Evolutionary conservation across 768 basidiomycete genomes (phyloP), one percentile per base, ranked within the genome.

Genomic region (Podaxis pistillaris): DNA sequence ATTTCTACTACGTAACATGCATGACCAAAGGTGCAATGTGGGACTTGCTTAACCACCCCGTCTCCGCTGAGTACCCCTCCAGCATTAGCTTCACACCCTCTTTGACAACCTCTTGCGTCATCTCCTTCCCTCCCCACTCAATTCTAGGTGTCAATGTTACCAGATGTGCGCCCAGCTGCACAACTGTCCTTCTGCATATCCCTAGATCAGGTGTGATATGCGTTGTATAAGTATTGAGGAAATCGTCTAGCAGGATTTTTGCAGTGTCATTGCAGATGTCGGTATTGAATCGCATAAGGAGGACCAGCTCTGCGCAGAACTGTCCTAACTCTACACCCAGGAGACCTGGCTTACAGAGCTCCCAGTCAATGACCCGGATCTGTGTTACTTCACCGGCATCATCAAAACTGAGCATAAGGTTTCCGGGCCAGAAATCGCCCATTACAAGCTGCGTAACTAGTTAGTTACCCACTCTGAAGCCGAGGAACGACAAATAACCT

Each of bases 351-450:
- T 80, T 88, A 40, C 78, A 72, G 9, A 87, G 52, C 66, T 90
- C 88, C 89, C 89, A 90, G 70, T 90, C 89, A 50, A 89, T 66
- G 38, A 89, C 75, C 46, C 75, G 79, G 9, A 86, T 65, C 11
- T 71, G 76, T 67, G 76, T 73, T 41, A 86, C 66, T 1, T 66
- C 61, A 12, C 75, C 75, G 1, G 72, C 68, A 5, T 68, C 68
- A 53, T 71, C 71, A 11, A 79, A 68, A 11, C 66, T 70, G n/a
- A 88, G 66, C 64, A 88, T 74, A 51, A 90, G 65, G 67, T 90
- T 90, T 0, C 88, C 89, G 1, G 89, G 82, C 88, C 89, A 90
- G 66, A 90, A 86, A 70, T 90, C 89, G 0, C 89, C 89, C 83
- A 85, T 85, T n/a, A 80, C 78, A 53, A 81, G 75, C 81, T 79